Conservation (phyloP, 2,329 filamentous ascomycete genomes). For the Leptosphaerulina australis region DNA sequence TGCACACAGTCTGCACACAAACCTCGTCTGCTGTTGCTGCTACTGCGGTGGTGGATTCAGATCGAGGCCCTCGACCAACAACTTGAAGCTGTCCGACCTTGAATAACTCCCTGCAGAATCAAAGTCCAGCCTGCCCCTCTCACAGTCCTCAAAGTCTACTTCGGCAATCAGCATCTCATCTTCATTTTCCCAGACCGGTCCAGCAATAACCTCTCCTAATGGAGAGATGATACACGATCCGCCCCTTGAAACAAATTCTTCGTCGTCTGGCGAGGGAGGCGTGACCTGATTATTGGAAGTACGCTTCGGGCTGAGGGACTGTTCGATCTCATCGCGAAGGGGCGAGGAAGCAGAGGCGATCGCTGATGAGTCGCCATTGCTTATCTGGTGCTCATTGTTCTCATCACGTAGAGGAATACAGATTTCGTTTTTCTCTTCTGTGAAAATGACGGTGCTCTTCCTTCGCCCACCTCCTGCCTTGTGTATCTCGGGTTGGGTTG, state of each 20-base stretch:
- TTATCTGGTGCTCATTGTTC: constrained; percentile 11
- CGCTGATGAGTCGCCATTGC: constrained; percentile 29
- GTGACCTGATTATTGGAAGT: constrained; percentile 14
- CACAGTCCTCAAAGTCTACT: constrained; percentile 86
- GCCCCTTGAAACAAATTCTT: constrained; percentile 70
- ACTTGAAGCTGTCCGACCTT: constrained; percentile 68
- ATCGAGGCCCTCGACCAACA: constrained; percentile 66
- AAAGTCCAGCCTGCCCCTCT: constrained; percentile 78
- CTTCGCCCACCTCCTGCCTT: constrained; percentile 33
- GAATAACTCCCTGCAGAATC: constrained; percentile 88
- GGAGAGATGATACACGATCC: constrained; percentile 84
- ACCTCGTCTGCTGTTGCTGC: no score
- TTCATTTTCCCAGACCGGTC: constrained; percentile 81
- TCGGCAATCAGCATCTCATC: constrained; percentile 71
- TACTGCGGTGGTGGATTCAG: constrained; percentile 60
- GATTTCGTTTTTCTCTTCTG: constrained; percentile 55
- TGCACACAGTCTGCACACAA: not conserved
- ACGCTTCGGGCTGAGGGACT: constrained; percentile 26
- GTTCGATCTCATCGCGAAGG: constrained; percentile 19
- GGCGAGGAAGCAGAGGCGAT: constrained; percentile 30
- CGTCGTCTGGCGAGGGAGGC: constrained; percentile 25
- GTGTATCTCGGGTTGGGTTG: constrained; percentile 1
- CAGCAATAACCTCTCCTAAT: constrained; percentile 76
- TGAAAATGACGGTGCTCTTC: constrained; percentile 49
- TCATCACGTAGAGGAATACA: constrained; percentile 47